Evolutionary conservation across 306 rosid genomes (phyloP), one percentile per base, ranked within the genome.

Genomic region (Biancaea sappan): DNA sequence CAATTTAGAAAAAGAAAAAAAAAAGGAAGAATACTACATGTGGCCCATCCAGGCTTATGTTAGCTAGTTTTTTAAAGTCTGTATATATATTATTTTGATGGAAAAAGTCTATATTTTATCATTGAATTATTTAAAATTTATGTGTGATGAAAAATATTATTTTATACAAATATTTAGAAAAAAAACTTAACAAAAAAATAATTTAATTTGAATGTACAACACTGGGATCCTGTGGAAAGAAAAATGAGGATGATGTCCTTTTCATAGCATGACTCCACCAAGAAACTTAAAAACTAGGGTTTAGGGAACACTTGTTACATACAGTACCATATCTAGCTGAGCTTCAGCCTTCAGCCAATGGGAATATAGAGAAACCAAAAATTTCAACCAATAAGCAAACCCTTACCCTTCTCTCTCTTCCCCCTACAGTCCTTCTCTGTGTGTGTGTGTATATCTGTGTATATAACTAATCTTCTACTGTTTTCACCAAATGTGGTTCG

Each of bases 271-370:
- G 21, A 22, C 18, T 72, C 31, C 50, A 66, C 78, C 82, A 16
- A 38, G 16, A 13, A 4, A 65, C 56, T 10, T 16, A n/a, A 77
- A 22, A 62, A 67, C 26, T 65, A 88, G 84, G 90, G 83, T 83
- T 83, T 24, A 56, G 66, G 66, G 72, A 66, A 82, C 47, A 43
- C 35, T 64, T 29, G 82, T 61, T 31, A 38, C 52, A 65, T 31
- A 38, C 52, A 65, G 81, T 79, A 63, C 63, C 46, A 53, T 73
- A 56, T 38, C 68, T 81, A 83, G 83, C 88, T 71, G 72, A 85
- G 86, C 48, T 78, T 81, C 67, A 1, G 59, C 85, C 29, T 78
- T 82, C 43, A 6, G 62, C 86, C 89, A 89, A 80, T 81, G 60
- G 56, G 38, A 80, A 76, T 22, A 40, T 2, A 37, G 62, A 56